Conservation (phyloP, 345 rosid species). For the Eucalyptus shirleyi region DNA sequence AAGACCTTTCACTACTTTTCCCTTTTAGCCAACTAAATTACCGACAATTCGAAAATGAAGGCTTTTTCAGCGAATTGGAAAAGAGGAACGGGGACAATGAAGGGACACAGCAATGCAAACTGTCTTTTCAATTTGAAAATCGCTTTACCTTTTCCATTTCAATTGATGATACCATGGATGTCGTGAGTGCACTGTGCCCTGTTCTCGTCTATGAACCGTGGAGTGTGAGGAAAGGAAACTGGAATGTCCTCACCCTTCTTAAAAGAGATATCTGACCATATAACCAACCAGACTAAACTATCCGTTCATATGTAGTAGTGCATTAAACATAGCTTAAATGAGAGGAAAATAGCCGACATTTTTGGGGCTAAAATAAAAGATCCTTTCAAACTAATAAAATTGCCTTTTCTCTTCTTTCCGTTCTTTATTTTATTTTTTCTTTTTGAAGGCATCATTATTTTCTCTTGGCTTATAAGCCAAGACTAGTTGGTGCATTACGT, state of each 20-base stretch:
- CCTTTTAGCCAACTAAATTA: background rate
- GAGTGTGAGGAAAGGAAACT: conserved; percentile 2
- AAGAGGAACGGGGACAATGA: background rate
- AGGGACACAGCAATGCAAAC: background rate
- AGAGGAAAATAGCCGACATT: background rate
- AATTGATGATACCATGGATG: background rate
- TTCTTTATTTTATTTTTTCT: background rate
- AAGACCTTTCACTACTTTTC: background rate
- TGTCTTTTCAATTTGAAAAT: background rate
- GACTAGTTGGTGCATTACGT: conserved; percentile 44
- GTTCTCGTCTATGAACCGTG: background rate
- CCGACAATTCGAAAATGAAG: background rate
- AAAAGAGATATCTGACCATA: conserved; percentile 19
- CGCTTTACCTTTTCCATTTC: background rate
- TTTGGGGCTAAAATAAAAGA: background rate
- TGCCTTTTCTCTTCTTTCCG: conserved; percentile 3
- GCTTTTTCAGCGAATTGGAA: background rate
- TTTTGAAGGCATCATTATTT: background rate
- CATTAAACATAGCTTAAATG: background rate
- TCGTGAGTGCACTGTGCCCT: background rate
- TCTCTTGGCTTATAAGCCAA: conserved; percentile 78
- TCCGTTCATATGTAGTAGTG: background rate
- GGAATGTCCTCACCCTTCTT: conserved; percentile 21
- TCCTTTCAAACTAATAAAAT: background rate
- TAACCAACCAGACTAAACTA: background rate